A percentile compares a stretch with the other conserved stretches of the same genome.
Evolutionary conservation across 129 eudicot genomes (phyloP).

Genomic region (Artemisia annua): DNA sequence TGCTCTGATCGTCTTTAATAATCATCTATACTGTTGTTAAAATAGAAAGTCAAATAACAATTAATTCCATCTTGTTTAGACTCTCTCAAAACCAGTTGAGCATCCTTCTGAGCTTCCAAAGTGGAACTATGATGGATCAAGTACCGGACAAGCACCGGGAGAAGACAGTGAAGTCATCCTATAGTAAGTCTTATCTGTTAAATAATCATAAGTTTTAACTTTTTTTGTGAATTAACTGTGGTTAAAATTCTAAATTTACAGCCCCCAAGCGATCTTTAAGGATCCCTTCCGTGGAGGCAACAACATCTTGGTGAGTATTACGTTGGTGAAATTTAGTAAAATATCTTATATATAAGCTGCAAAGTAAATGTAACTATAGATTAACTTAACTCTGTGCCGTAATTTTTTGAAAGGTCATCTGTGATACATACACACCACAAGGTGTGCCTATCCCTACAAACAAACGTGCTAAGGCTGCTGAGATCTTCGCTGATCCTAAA

Average conservation of each 20-base stretch:
- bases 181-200: conserved; percentile 60
- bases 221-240: conserved; percentile 4
- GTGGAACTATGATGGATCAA: conserved; percentile 98
- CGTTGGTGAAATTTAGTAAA: conserved; percentile 17
- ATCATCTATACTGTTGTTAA: conserved; percentile 3
- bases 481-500: conserved; percentile 79
- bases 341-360: neutral
- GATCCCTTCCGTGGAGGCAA: conserved; percentile 99
- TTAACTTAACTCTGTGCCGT: neutral
- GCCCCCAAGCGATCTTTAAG: conserved; percentile 96
- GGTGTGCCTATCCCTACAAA: conserved; percentile 98
- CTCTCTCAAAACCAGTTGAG: conserved; percentile 77
- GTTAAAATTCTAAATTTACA: conserved; percentile 34
- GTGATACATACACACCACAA: conserved; percentile 90
- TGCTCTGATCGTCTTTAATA: conserved; percentile 7
- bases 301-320: conserved; percentile 79
- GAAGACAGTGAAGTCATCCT: conserved; percentile 98
- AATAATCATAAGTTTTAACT: neutral
- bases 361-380: neutral
- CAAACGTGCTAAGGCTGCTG: conserved; percentile 89
- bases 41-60: conserved; percentile 1
- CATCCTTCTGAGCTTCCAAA: conserved; percentile 96
- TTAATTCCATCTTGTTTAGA: conserved; percentile 40
- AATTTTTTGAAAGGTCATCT: conserved; percentile 64
- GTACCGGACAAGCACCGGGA: conserved; percentile 99